A percentile compares a stretch with the other conserved stretches of the same genome.
phyloP scores from a whole-genome alignment of 352 stramenopile species.

The Phytopythium oedochilum region DNA sequence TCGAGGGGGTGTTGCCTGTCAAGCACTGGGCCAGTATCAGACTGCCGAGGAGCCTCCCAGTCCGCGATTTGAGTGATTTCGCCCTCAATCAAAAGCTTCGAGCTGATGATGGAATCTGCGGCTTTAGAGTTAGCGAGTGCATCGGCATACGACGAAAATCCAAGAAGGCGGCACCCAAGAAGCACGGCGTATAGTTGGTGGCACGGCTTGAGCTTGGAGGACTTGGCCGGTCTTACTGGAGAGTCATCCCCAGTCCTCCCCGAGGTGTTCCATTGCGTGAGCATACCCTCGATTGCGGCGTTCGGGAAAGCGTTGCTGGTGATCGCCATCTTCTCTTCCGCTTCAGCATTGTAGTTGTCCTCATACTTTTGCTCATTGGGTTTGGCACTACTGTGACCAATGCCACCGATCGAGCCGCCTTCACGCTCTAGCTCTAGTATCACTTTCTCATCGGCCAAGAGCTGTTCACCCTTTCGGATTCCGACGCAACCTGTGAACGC shows the following conservation, averaged over 20 bases:
- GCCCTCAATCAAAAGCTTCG: constrained; percentile 21
- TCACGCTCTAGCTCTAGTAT: constrained; percentile 34
- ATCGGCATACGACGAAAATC: constrained; percentile 20
- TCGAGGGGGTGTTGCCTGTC: constrained; percentile 18
- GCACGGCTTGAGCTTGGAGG: constrained; percentile 18
- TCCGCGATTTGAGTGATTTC: constrained; percentile 36
- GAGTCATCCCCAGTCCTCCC: constrained; percentile 11
- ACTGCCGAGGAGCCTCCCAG: constrained; percentile 25
- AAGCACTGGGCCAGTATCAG: neutral
- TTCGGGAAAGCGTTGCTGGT: constrained; percentile 3
- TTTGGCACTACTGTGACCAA: neutral
- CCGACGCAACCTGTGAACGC: constrained; percentile 34
- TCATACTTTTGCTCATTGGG: neutral
- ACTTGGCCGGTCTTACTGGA: constrained; percentile 7
- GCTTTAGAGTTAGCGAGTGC: neutral
- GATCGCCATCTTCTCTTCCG: neutral
- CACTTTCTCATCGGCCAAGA: constrained; percentile 45
- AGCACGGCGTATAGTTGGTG: constrained; percentile 32
- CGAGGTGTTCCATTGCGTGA: constrained; percentile 32
- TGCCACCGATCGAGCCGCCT: neutral
- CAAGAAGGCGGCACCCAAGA: constrained; percentile 20
- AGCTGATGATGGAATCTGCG: neutral
- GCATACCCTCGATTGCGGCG: constrained; percentile 45
- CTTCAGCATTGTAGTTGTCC: neutral
- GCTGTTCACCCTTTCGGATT: constrained; percentile 43